Percentiles rank a stretch among this genome's conserved stretches.
Conservation (phyloP, 2,329 filamentous ascomycete genomes). For the Alternaria alternata region DNA sequence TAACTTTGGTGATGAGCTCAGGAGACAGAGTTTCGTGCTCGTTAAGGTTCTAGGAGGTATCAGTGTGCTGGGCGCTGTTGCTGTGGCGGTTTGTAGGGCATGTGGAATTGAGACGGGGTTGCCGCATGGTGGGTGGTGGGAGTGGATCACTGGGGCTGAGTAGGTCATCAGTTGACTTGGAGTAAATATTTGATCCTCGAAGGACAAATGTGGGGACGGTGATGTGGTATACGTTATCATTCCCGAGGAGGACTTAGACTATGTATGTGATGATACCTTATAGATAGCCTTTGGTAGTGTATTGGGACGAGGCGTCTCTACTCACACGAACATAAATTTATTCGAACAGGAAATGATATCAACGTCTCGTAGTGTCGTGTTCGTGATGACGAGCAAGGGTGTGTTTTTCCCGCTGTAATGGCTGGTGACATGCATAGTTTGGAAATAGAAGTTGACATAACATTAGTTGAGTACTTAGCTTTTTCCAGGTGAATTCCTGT, state of each 20-base stretch:
- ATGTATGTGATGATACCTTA: slow-evolving; percentile 1
- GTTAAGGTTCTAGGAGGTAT: slow-evolving; percentile 78
- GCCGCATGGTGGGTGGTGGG: slow-evolving; percentile 39
- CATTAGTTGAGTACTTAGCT: too few relatives aligned
- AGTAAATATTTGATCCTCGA: neutral
- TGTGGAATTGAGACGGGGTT: slow-evolving; percentile 44
- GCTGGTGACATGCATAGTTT: neutral
- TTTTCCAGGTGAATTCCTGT: too few relatives aligned
- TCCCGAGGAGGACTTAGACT: neutral
- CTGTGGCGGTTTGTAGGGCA: slow-evolving; percentile 57
- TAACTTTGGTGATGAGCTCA: slow-evolving; percentile 71
- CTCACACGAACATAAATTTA: neutral
- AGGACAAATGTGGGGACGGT: neutral
- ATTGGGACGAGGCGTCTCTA: neutral
- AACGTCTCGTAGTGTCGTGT: neutral
- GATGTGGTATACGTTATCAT: neutral
- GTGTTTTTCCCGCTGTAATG: neutral
- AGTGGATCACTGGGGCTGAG: slow-evolving; percentile 26
- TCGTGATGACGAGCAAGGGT: too few relatives aligned
- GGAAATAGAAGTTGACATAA: too few relatives aligned
- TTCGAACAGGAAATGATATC: neutral
- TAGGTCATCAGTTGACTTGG: neutral
- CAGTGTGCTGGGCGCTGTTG: slow-evolving; percentile 76
- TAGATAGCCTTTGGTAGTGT: neutral
- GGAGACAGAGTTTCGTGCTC: slow-evolving; percentile 69